Conservation (phyloP, 1,139 yeast genomes). For the Arxiozyma slooffiae region DNA sequence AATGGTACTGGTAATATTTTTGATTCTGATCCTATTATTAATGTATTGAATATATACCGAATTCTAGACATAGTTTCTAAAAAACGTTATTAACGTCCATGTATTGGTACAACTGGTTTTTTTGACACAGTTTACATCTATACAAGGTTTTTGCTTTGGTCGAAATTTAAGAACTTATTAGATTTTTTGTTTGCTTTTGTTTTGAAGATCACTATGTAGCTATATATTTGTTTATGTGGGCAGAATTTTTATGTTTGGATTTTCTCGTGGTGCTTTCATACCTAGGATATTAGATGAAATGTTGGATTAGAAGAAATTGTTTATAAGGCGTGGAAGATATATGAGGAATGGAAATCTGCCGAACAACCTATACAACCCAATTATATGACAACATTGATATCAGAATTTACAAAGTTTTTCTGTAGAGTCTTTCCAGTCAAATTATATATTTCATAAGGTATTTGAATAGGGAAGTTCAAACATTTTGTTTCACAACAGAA, state of each 20-base stretch:
- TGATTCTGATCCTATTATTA: conserved; percentile 47
- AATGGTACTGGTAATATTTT: conserved; percentile 57
- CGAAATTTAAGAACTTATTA: conserved; percentile 24
- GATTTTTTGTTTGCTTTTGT: conserved; percentile 49
- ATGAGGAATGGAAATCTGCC: conserved; percentile 51
- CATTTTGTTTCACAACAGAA: conserved; percentile 43
- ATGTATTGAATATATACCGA: conserved; percentile 44
- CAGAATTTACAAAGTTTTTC: conserved; percentile 45
- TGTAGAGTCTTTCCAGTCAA: conserved; percentile 35
- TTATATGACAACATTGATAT: conserved; percentile 36
- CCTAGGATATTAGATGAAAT: conserved; percentile 55
- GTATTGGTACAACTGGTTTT: conserved; percentile 45
- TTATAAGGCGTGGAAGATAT: conserved; percentile 51
- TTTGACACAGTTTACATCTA: conserved; percentile 32
- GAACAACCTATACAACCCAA: conserved; percentile 44
- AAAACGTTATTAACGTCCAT: conserved; percentile 57
- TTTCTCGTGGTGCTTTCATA: conserved; percentile 56
- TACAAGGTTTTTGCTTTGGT: conserved; percentile 15
- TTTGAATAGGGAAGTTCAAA: conserved; percentile 55
- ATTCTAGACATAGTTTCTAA: conserved; percentile 43
- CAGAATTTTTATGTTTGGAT: conserved; percentile 48
- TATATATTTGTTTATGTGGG: conserved; percentile 45
- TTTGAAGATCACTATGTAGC: conserved; percentile 46
- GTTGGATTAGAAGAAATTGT: conserved; percentile 49
- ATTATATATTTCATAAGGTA: conserved; percentile 50